Evolutionary conservation across 176 grass and related monocot genomes (phyloP), one percentile per base, ranked within the genome.

Genomic region (Ananas comosus): DNA sequence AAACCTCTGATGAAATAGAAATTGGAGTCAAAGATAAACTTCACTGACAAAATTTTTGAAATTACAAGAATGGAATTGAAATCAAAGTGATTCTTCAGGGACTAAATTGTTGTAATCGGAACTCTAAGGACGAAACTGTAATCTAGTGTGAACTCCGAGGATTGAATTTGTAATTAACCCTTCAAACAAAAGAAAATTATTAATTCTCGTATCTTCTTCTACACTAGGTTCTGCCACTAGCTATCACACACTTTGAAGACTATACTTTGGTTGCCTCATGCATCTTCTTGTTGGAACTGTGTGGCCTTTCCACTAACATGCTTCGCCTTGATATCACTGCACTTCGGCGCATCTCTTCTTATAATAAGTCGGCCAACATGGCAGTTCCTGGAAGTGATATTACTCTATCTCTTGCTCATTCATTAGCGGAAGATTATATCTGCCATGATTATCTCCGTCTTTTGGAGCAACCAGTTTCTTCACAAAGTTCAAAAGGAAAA

Each of bases 291-390:
- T 87, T 92, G 70, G 93, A 96, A 86, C 86, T 96, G n/a, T 96
- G 89, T 87, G 93, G 93, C 64, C 72, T 90, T n/a, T 96, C 76
- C 73, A 80, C 87, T 67, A 89, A 86, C 71, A 87, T 92, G 82
- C 88, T 96, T 87, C 77, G 84, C 75, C 87, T 96, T 54, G 93
- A 96, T 85, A 92, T 92, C 82, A 80, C 80, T 83, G 93, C 81
- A 76, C 74, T 96, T 72, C 80, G 71, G 69, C 81, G 86, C 17
- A 92, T 96, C 52, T 92, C 93, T 79, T 90, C 81, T 54, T 78
- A 90, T 74, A 83, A 83, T 71, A 79, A 80, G 48, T 91, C 49
- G 64, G 23, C n/a, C 79, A 75, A 85, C 77, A 64, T 78, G 58
- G 75, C 70, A 67, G 79, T 85, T 27, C 66, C 77, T 82, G 88